Conservation (phyloP, 257 asterid species). For the Ilex asprella region DNA sequence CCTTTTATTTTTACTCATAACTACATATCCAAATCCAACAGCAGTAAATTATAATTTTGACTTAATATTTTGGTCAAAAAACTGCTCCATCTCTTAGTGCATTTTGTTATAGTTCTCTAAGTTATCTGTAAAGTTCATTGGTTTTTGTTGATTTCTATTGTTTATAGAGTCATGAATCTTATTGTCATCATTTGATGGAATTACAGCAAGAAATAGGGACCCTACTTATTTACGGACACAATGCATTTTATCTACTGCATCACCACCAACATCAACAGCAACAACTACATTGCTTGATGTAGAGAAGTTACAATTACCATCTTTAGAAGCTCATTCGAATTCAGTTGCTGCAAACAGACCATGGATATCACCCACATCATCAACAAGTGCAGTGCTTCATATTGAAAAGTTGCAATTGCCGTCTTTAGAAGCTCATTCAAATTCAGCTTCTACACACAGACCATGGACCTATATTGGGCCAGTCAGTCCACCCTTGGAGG, state of each 20-base stretch:
- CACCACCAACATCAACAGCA: slow-evolving; percentile 39
- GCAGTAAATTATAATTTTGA: no score
- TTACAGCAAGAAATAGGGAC: slow-evolving; percentile 83
- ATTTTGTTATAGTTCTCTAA: neutral
- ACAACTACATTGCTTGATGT: slow-evolving; percentile 53
- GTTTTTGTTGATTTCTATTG: neutral
- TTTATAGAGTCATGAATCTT: slow-evolving; percentile 11
- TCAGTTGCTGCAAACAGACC: slow-evolving; percentile 46
- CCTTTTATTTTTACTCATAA: no score
- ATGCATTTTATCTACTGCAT: slow-evolving; percentile 61
- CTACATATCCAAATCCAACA: no score
- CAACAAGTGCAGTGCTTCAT: slow-evolving; percentile 48
- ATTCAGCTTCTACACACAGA: slow-evolving; percentile 37
- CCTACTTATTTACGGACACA: slow-evolving; percentile 46
- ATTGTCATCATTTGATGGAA: slow-evolving; percentile 16
- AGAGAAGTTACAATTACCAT: slow-evolving; percentile 52
- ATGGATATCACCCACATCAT: slow-evolving; percentile 39
- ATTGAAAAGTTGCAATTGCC: slow-evolving; percentile 47
- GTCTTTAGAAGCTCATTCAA: slow-evolving; percentile 52
- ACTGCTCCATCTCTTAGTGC: neutral
- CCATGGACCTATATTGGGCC: slow-evolving; percentile 49
- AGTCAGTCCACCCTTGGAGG: slow-evolving; percentile 55
- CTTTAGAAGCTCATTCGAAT: slow-evolving; percentile 53
- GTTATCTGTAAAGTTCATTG: neutral
- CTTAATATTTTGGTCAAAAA: no score